Evolutionary conservation across 148 eudicot species (phyloP).

Genomic region (Drosera capensis): DNA sequence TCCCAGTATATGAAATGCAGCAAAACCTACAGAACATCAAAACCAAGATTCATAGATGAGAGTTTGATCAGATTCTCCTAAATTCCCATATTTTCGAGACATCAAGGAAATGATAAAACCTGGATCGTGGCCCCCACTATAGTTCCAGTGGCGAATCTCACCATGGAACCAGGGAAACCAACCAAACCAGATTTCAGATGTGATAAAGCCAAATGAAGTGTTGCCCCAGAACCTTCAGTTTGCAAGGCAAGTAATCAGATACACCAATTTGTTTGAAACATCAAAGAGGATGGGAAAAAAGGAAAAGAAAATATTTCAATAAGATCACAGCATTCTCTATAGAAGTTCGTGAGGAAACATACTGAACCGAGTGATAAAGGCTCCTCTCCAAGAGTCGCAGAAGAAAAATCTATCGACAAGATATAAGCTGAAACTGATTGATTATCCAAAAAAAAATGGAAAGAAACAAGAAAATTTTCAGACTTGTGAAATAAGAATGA

Average conservation of each 20-base stretch:
- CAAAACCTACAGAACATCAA: conserved; percentile 46
- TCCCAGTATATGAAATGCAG: conserved; percentile 89
- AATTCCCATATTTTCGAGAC: neutral
- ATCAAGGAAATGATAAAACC: neutral
- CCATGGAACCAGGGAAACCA: neutral
- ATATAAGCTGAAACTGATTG: too few relatives aligned
- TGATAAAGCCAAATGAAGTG: too few relatives aligned
- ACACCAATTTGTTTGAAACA: neutral
- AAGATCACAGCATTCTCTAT: too few relatives aligned
- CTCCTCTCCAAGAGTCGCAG: too few relatives aligned
- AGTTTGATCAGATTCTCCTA: neutral
- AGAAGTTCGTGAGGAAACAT: too few relatives aligned
- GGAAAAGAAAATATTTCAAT: neutral
- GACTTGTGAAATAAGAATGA: too few relatives aligned
- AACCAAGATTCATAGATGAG: neutral
- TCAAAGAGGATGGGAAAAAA: neutral
- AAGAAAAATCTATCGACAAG: too few relatives aligned
- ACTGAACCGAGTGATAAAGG: too few relatives aligned
- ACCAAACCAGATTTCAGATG: neutral
- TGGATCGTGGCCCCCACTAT: neutral
- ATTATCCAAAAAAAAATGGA: too few relatives aligned
- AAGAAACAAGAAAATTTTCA: too few relatives aligned
- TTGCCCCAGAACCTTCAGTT: too few relatives aligned
- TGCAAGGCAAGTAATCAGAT: neutral
- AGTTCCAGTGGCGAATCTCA: neutral